A percentile compares a stretch with the other conserved stretches of the same genome.
Conservation (phyloP, 495 filamentous ascomycete species). For the Xylona heveae region DNA sequence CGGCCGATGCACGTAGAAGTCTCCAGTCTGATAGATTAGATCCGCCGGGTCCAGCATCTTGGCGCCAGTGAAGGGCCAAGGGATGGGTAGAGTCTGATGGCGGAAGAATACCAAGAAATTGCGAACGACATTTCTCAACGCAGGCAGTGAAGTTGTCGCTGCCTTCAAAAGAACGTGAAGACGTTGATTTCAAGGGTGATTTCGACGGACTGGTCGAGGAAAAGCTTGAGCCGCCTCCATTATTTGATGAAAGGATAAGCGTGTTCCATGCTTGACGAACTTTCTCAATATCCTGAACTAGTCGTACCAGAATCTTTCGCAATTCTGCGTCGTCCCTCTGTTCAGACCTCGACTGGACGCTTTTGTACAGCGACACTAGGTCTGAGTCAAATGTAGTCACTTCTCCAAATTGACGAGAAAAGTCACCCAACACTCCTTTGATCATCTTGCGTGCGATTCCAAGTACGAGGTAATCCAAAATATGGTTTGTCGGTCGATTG, state of each 20-base stretch:
- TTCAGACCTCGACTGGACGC: constrained; percentile 13
- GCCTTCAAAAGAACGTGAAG: too few species aligned
- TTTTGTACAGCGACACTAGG: constrained; percentile 21
- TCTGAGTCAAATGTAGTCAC: constrained; percentile 22
- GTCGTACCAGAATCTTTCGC: constrained; percentile 11
- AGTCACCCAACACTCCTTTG: constrained; percentile 23
- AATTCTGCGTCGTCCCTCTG: constrained; percentile 12
- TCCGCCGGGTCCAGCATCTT: too few species aligned
- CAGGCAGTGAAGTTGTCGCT: too few species aligned
- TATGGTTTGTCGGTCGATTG: constrained; percentile 22
- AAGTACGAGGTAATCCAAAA: constrained; percentile 60
- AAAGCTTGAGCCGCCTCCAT: too few species aligned
- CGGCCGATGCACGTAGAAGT: constrained; percentile 38
- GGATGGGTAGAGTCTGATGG: too few species aligned
- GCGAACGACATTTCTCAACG: too few species aligned
- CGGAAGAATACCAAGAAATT: too few species aligned
- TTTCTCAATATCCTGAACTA: constrained; percentile 15
- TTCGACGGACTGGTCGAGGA: too few species aligned
- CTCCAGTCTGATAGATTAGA: constrained; percentile 27
- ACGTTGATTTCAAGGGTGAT: too few species aligned
- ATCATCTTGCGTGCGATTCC: constrained; percentile 29
- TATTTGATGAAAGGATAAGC: too few species aligned
- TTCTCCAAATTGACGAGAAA: constrained; percentile 19
- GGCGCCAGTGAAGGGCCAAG: too few species aligned
- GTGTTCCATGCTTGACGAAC: too few species aligned